Conservation (phyloP, 1,284 basidiomycete species). For the Hemileia vastatrix region DNA sequence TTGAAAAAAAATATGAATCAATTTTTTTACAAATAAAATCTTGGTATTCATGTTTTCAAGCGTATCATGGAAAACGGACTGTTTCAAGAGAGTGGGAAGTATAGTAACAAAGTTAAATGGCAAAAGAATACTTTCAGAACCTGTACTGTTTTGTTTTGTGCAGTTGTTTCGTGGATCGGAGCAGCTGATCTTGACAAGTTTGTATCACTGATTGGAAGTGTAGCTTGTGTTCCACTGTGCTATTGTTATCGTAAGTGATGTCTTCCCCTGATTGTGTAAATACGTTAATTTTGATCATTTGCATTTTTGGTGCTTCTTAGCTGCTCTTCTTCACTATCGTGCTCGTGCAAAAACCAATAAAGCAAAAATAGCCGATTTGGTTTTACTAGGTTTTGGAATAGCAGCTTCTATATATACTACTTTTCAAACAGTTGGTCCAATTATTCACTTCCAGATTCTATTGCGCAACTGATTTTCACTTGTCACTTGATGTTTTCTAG, state of each 20-base stretch:
- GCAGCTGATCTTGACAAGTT: constrained; percentile 93
- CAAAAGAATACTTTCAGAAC: constrained; percentile 86
- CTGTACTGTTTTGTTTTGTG: constrained; percentile 63
- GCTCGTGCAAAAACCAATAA: constrained; percentile 59
- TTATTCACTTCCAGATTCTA: constrained; percentile 34
- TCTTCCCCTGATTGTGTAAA: neutral
- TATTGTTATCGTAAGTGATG: constrained; percentile 48
- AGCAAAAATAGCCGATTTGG: constrained; percentile 64
- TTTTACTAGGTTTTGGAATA: constrained; percentile 70
- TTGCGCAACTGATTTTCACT: too few species aligned
- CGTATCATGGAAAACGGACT: constrained; percentile 94
- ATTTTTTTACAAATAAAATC: neutral
- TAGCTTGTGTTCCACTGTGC: constrained; percentile 88
- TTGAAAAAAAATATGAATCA: neutral
- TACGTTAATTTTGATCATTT: neutral
- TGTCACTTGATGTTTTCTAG: too few species aligned
- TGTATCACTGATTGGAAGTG: constrained; percentile 82
- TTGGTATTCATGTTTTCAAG: neutral
- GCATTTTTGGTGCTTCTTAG: neutral
- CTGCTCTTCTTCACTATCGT: constrained; percentile 11
- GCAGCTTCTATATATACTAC: constrained; percentile 77
- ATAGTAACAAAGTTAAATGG: constrained; percentile 61
- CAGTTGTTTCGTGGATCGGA: constrained; percentile 68
- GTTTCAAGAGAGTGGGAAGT: constrained; percentile 76
- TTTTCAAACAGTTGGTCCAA: constrained; percentile 61